A percentile compares a stretch with the other conserved stretches of the same genome.
Evolutionary conservation across 179 eudicot species (phyloP).

Genomic region (Pouteria campechiana): DNA sequence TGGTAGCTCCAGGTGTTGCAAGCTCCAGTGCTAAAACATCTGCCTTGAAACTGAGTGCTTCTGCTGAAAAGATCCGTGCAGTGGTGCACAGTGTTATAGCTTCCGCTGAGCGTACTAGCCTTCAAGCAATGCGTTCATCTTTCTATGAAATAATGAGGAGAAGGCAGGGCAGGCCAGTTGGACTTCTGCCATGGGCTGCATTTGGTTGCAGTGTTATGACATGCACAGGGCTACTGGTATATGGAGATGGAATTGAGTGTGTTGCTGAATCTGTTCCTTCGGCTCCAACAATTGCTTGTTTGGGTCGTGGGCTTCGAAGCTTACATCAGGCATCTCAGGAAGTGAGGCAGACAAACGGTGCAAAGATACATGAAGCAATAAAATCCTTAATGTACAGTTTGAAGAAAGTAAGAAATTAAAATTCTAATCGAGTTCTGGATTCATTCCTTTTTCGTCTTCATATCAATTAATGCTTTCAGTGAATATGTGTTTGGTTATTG

Average conservation of each 20-base stretch:
- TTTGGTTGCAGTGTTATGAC: conserved; percentile 80
- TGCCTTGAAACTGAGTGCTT: conserved; percentile 49
- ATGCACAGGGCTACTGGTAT: conserved; percentile 55
- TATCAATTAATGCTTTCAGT: too few species aligned
- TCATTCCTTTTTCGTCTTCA: too few species aligned
- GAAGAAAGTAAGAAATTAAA: conserved; percentile 31
- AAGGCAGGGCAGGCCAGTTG: conserved; percentile 41
- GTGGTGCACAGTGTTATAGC: conserved; percentile 78
- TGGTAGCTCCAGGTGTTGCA: conserved; percentile 50
- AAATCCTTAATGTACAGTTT: conserved; percentile 68
- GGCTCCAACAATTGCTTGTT: conserved; percentile 84
- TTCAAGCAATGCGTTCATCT: conserved; percentile 77
- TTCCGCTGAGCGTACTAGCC: conserved; percentile 77
- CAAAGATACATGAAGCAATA: conserved; percentile 59
- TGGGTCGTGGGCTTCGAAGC: conserved; percentile 86
- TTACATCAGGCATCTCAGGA: conserved; percentile 57
- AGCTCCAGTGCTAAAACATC: conserved; percentile 50
- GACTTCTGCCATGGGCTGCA: conserved; percentile 72
- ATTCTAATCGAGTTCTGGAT: too few species aligned
- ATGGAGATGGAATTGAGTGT: conserved; percentile 92
- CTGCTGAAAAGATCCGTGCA: conserved; percentile 69
- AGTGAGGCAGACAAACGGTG: conserved; percentile 34
- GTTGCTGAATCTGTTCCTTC: conserved; percentile 80
- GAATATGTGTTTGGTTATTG: too few species aligned
- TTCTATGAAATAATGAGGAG: conserved; percentile 96